phyloP scores from a whole-genome alignment of 2,329 filamentous ascomycete genomes.

The Chalaropsis ovoidea region DNA sequence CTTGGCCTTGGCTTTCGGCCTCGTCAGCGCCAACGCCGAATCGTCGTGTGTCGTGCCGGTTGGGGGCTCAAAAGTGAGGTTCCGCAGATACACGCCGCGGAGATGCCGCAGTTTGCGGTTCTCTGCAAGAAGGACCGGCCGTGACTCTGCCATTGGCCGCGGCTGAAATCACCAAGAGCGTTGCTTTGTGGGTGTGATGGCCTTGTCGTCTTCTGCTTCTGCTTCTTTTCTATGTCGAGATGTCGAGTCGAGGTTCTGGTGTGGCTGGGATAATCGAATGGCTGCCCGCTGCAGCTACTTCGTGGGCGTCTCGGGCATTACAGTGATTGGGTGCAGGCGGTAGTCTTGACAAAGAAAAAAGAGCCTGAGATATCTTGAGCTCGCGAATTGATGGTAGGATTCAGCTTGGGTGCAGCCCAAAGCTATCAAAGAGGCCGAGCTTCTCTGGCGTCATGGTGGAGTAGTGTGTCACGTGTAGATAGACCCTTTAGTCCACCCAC shows the following conservation, averaged over 20 bases:
- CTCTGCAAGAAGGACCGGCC: slow-evolving; percentile 51
- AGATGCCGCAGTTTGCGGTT: slow-evolving; percentile 85
- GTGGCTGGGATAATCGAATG: background rate
- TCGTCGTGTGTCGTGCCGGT: slow-evolving; percentile 62
- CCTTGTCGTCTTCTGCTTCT: background rate
- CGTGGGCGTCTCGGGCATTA: slow-evolving; percentile 11
- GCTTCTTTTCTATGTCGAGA: background rate
- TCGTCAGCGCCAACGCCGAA: slow-evolving; percentile 53
- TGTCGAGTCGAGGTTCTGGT: background rate
- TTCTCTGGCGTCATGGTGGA: slow-evolving; percentile 13
- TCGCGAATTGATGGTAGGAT: background rate
- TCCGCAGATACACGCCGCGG: slow-evolving; percentile 75
- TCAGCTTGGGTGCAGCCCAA: background rate
- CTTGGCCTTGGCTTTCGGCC: slow-evolving; percentile 41
- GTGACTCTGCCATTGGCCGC: slow-evolving; percentile 27
- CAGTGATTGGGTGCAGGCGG: background rate
- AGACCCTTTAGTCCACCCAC: background rate
- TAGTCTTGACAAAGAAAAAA: background rate
- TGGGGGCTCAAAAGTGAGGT: slow-evolving; percentile 57
- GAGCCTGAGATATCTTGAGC: background rate
- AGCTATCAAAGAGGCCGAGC: slow-evolving; percentile 6
- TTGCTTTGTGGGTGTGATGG: no score
- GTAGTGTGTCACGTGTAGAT: background rate
- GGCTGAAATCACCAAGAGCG: background rate
- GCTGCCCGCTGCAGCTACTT: slow-evolving; percentile 13